Evolutionary conservation across 305 asterid genomes (phyloP).

Genomic region (Coffea humblotiana): DNA sequence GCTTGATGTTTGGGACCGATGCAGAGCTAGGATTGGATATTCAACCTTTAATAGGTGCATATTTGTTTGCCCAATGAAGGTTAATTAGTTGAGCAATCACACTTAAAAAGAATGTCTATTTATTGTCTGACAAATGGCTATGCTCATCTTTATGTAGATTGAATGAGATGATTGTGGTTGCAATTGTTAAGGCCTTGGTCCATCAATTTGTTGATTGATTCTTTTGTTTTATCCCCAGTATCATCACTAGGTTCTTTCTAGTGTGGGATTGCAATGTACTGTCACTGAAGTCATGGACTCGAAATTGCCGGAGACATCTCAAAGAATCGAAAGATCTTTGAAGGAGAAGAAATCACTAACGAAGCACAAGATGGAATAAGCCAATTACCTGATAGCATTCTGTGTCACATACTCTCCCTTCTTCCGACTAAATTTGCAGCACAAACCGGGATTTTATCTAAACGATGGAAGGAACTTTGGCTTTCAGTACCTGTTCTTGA

Average conservation of each 20-base stretch:
- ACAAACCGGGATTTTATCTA: constrained; percentile 16
- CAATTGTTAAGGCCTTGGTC: no score
- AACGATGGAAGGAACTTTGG: constrained; percentile 8
- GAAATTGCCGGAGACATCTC: not conserved
- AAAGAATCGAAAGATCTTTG: not conserved
- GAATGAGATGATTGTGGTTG: no score
- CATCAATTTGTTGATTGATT: not conserved
- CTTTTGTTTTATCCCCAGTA: not conserved
- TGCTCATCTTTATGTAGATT: no score
- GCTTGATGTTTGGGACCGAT: not conserved
- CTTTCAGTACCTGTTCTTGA: constrained; percentile 1
- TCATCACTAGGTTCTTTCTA: not conserved
- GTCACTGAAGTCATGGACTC: not conserved
- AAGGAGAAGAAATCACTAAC: not conserved
- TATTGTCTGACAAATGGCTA: no score
- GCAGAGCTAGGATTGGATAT: not conserved
- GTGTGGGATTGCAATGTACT: not conserved
- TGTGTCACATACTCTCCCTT: constrained; percentile 1
- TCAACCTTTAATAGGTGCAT: no score
- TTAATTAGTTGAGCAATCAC: no score
- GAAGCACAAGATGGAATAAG: constrained; percentile 10
- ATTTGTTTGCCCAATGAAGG: no score
- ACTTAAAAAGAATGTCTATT: no score
- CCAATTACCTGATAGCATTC: constrained; percentile 6
- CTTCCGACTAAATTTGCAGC: constrained; percentile 12